Evolutionary conservation across 176 grass and related monocot species (phyloP), one percentile per base, ranked within the genome.

Genomic region (Phoenix dactylifera): DNA sequence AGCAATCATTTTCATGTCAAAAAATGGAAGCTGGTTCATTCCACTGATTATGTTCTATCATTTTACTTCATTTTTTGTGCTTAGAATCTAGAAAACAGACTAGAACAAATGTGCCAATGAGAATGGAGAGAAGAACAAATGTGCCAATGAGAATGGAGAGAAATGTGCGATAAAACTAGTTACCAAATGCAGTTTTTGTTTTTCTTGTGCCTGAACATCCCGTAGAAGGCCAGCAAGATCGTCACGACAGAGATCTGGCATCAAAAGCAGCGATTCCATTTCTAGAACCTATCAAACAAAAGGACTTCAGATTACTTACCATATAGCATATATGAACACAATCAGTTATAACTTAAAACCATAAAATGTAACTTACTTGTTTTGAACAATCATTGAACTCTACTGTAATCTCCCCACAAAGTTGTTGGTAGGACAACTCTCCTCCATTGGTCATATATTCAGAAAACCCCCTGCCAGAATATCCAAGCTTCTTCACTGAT

Each of bases 321-420:
- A 23, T 23, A 14, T 48, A 24, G 19, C 12, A 16, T 1, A 60
- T 3, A 35, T 5, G 4, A 24, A 65, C 39, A n/a, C 16, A 22
- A 74, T 22, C 10, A 5, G n/a, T 28, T 4, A 4, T 30, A 63
- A 9, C 9, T 28, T 4, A 4, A 23, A 63, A 9, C 9, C 48
- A 65, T 10, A 15, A 17, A 67, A 39, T 50, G 30, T 50, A 1
- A 55, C 28, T 66, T 76, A 97, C 93, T 64, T 92, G 76, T 88
- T 88, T 97, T 39, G 87, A 97, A 76, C 87, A 97, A 74, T 91
- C 87, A 74, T 88, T 97, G 79, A 97, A 97, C 57, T 88, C 93
- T 0, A 64, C 59, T 25, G 87, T 92, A 58, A 97, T 77, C 69
- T 59, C 78, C 48, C 73, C 57, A 63, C 93, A 97, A 35, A 92